These are phyloP conservation scores for Zygosaccharomyces lentus DNA, from an alignment of 805 yeast genomes.

Conservation along the genomic window DNA sequence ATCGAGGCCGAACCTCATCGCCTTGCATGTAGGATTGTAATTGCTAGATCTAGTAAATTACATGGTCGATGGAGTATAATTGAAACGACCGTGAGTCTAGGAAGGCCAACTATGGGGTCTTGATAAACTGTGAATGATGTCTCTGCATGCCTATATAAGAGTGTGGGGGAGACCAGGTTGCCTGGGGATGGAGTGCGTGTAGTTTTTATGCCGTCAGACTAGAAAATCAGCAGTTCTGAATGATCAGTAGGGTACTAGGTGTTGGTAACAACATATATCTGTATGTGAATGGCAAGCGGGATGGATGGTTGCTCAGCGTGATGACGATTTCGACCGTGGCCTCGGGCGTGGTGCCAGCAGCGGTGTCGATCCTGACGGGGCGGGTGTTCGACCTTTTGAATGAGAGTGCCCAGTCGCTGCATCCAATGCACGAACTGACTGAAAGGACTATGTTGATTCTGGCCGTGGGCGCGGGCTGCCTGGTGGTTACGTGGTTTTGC, in stretches of 20 bases:
- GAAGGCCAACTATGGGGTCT: not conserved
- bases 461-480: conserved; percentile 44
- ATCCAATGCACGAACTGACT: conserved; percentile 30
- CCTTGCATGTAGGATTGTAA: conserved; percentile 5
- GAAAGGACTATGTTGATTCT: conserved; percentile 41
- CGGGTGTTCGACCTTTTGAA: conserved; percentile 49
- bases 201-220: too few relatives aligned
- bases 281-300: conserved; percentile 22
- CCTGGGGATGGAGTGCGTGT: too few relatives aligned
- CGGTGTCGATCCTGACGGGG: conserved; percentile 63
- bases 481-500: conserved; percentile 49
- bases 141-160: conserved; percentile 1
- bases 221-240: not conserved
- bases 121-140: not conserved
- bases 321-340: conserved; percentile 41
- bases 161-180: not conserved
- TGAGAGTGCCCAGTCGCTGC: conserved; percentile 15
- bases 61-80: not conserved
- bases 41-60: conserved; percentile 9
- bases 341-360: conserved; percentile 57
- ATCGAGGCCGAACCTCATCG: conserved; percentile 2
- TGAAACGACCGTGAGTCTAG: conserved; percentile 3
- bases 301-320: conserved; percentile 23
- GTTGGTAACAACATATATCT: conserved; percentile 19
- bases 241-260: not conserved